Evolutionary conservation across 139 green algal genomes (phyloP), one percentile per base, ranked within the genome.

Genomic region (Pseudopediastrum boryanum): DNA sequence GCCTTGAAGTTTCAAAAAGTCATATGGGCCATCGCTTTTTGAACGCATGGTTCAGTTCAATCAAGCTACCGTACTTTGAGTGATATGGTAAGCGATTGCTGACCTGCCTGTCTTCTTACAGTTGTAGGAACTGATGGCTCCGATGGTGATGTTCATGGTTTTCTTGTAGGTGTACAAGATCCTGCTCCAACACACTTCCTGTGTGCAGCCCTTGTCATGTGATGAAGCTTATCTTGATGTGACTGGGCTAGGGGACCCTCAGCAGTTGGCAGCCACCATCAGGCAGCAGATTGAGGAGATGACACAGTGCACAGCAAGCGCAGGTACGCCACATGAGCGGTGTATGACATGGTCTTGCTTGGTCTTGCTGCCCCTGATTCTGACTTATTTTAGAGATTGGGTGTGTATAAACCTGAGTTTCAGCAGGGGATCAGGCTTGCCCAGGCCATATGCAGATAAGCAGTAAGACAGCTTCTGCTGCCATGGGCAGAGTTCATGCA

Each of bases 221-320:
- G 96, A 99, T 73, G 96, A 99, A 83, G 96, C 96, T 12, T 97
- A 91, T 69, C 70, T 99, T 62, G 96, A 99, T 78, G 68, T 98
- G 12, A 98, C 93, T 2, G 91, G 91, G 6, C 69, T 96, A 8
- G 87, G 84, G 4, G 89, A 97, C 59, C 86, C 90, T 0, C 43
- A 86, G 21, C 52, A 71, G 13, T 64, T 97, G 2, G 89, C 86
- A 1, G 59, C 48, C 2, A 35, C 19, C 0, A 84, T 98, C 5
- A 65, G 95, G 1, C 2, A 19, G 0, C 68, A 88, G 12, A 93
- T 97, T 12, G 7, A 74, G 5, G 63, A 71, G 6, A 46, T 81
- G 3, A 93, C 91, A 2, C 65, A 75, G 16, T 96, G 92, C 84
- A 90, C 90, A 4, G 91, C 89, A 16, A 89, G 76, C 51, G 85